These are phyloP conservation scores for Termitomyces sp. DNA, from an alignment of 768 basidiomycete genomes.

Conservation along the genomic window DNA sequence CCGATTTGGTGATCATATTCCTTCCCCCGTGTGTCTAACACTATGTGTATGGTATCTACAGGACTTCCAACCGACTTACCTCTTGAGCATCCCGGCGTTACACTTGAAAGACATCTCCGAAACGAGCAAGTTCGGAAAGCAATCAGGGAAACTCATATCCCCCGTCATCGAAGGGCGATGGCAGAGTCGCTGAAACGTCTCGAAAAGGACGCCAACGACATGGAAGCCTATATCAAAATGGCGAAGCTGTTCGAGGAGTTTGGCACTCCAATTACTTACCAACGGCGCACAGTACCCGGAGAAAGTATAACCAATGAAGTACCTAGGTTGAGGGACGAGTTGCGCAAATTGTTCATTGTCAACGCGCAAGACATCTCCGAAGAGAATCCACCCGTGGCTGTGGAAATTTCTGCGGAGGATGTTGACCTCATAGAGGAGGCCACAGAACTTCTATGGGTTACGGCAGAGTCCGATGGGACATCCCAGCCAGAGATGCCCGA, in stretches of 20 bases:
- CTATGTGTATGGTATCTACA: neutral
- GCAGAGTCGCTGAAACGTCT: neutral
- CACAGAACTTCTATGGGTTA: too few species aligned
- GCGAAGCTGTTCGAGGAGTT: neutral
- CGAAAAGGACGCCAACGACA: neutral
- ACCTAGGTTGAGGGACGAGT: neutral
- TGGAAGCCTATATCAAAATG: neutral
- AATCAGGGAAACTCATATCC: neutral
- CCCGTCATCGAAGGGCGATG: neutral
- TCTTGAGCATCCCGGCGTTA: neutral
- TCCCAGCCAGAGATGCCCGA: neutral
- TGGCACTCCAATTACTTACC: neutral
- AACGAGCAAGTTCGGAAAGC: neutral
- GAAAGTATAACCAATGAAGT: neutral
- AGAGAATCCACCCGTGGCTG: neutral
- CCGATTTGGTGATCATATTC: neutral
- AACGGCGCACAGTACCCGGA: neutral
- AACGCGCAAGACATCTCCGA: neutral
- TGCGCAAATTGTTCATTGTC: neutral
- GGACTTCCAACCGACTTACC: conserved; percentile 1
- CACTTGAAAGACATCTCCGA: neutral
- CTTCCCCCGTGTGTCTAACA: neutral
- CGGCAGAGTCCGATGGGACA: neutral
- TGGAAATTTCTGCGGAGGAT: conserved; percentile 3
- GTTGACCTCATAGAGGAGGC: too few species aligned